Percentiles rank a stretch among this genome's conserved stretches.
These are phyloP conservation scores for Yamadazyma friedrichii DNA, from an alignment of 1,139 yeast genomes.

Conservation along the genomic window DNA sequence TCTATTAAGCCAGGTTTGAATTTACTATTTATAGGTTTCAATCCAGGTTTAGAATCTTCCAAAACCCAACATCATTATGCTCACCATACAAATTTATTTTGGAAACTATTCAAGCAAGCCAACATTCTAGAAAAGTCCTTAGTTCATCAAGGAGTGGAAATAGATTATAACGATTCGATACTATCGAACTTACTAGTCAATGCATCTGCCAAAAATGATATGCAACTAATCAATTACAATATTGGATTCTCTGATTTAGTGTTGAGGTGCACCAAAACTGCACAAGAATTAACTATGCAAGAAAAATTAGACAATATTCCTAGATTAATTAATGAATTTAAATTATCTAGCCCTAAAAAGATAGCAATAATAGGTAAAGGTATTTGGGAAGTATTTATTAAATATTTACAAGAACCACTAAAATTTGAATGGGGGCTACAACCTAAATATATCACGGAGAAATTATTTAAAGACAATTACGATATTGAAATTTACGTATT, in stretches of 20 bases:
- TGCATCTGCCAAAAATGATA: slow-evolving; percentile 55
- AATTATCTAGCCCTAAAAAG: slow-evolving; percentile 32
- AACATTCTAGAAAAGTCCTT: slow-evolving; percentile 21
- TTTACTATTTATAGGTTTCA: slow-evolving; percentile 68
- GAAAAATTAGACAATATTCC: slow-evolving; percentile 64
- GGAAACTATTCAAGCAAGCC: slow-evolving; percentile 63
- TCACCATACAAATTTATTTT: slow-evolving; percentile 65
- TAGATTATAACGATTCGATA: slow-evolving; percentile 45
- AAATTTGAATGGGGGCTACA: slow-evolving; percentile 58
- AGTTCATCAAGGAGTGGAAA: slow-evolving; percentile 1
- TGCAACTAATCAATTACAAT: slow-evolving; percentile 39
- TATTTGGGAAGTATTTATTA: slow-evolving; percentile 66
- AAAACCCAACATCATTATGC: slow-evolving; percentile 71
- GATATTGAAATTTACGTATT: slow-evolving; percentile 47
- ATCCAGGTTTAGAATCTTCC: slow-evolving; percentile 71
- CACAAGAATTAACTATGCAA: slow-evolving; percentile 47
- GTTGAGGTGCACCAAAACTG: slow-evolving; percentile 60
- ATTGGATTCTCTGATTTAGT: slow-evolving; percentile 77
- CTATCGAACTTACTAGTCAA: slow-evolving; percentile 41
- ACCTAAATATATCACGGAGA: slow-evolving; percentile 16
- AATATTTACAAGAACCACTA: slow-evolving; percentile 24
- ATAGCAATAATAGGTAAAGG: slow-evolving; percentile 73
- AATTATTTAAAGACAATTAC: slow-evolving; percentile 4
- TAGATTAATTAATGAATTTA: slow-evolving; percentile 47
- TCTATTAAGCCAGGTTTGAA: slow-evolving; percentile 28